Base-by-base conservation (phyloP, 192 early-diverging fungal genomes). In the Coemansia sp. region DNA sequence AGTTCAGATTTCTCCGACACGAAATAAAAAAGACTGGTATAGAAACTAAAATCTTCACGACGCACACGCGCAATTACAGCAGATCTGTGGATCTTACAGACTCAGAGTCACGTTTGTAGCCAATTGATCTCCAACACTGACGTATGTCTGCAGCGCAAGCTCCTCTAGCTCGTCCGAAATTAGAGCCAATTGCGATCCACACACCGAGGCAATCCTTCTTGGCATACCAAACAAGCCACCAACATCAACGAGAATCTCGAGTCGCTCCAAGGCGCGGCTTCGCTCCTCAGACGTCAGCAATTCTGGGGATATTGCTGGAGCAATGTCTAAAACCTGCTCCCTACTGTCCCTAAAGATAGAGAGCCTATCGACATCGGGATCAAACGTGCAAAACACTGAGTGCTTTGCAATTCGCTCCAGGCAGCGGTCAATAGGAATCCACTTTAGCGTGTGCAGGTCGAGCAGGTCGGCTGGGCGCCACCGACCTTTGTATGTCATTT, bases 401-500 rank as follows among this genome's bases (percentile, higher is more conserved):
- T 80, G 69, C 45, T 59, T 21, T 36, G 56, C 60, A 24, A 80
- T 80, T 36, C 77, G 61, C 57, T 68, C 65, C 57, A 80, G 56
- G 35, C 77, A 80, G 35, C 57, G 66, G 21, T 74, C 77, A 9
- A 74, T 71, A 6, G 77, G 77, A 34, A 80, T 53, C 77, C 77
- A 80, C 16, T 43, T 59, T 60, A 82, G 82, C 0, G 77, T 81
- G 21, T 82, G 59, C 23, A 91, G 87, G 63, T 96, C 95, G 13
- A 93, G 75, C 35, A 99, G 76, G 16, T 89, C 88, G 0, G 93
- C 92, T 0, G 95, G 95, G 18, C 86, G 81, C 81, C 90, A 96
- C 42, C 93, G 88, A 6, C 86, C 92, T 71, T 99, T 99, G 77
- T 99, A 99, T 3, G 83, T 81, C 97, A 99, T 99, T 71, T 99